phyloP scores from a whole-genome alignment of 306 rosid species.

The Cucumis sativus region DNA sequence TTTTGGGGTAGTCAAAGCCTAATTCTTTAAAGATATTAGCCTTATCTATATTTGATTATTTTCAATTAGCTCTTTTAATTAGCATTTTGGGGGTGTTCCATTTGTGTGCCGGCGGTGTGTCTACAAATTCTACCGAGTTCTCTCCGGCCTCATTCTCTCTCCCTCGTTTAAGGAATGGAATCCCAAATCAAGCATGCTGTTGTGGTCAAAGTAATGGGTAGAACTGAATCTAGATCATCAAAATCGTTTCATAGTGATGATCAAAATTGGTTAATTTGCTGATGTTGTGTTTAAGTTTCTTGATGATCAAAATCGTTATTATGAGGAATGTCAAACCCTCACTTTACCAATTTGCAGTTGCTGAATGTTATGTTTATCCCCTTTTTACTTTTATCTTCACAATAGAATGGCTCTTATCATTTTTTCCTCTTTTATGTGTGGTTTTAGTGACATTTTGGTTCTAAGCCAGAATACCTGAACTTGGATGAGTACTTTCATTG shows the following conservation, averaged over 20 bases:
- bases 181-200: conserved; percentile 11
- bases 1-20: no score
- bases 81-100: no score
- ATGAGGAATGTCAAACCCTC: conserved; percentile 10
- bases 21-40: no score
- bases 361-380: background rate
- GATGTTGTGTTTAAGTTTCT: conserved; percentile 8
- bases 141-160: no score
- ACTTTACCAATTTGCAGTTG: background rate
- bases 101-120: no score
- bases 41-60: no score
- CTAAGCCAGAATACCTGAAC: background rate
- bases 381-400: background rate
- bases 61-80: no score
- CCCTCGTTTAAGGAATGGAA: conserved; percentile 2
- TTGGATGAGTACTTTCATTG: background rate
- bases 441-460: background rate
- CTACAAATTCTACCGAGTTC: no score
- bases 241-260: no score
- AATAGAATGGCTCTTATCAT: background rate
- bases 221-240: conserved; percentile 13
- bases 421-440: background rate
- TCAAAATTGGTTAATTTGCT: no score
- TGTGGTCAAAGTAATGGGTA: conserved; percentile 13
- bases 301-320: conserved; percentile 13